These are phyloP conservation scores for Vicia sativa DNA, from an alignment of 306 rosid species.

Conservation along the genomic window DNA sequence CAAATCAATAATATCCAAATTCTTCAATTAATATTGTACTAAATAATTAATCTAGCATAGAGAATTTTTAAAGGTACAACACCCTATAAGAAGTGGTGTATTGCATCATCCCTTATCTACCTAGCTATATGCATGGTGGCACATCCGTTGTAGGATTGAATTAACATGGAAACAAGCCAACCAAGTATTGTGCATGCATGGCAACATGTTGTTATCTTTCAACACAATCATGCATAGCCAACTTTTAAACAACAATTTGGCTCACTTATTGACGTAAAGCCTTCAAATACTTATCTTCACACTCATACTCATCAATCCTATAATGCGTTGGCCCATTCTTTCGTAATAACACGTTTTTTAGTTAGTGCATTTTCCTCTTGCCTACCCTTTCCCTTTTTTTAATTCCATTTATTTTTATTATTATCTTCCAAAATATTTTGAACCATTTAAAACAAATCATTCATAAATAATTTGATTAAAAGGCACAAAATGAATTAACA, in stretches of 20 bases:
- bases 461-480: conserved; percentile 38
- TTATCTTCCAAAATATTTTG: conserved; percentile 32
- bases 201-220: conserved; percentile 41
- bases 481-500: conserved; percentile 39
- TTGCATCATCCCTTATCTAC: conserved; percentile 51
- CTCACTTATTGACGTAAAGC: conserved; percentile 53
- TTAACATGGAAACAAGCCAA: conserved; percentile 37
- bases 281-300: conserved; percentile 48
- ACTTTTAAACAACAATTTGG: conserved; percentile 38
- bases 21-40: neutral
- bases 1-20: neutral
- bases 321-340: conserved; percentile 46
- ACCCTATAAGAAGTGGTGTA: conserved; percentile 42
- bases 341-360: conserved; percentile 40
- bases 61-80: conserved; percentile 33
- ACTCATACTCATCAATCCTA: conserved; percentile 26
- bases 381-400: conserved; percentile 43
- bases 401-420: conserved; percentile 1
- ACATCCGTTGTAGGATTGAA: conserved; percentile 29
- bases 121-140: conserved; percentile 34
- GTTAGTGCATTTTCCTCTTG: conserved; percentile 44
- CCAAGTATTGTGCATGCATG: conserved; percentile 46
- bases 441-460: conserved; percentile 42
- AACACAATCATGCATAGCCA: conserved; percentile 45
- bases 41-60: neutral